These are phyloP conservation scores for Parmales sp. DNA, from an alignment of 108 stramenopile genomes.

Conservation along the genomic window DNA sequence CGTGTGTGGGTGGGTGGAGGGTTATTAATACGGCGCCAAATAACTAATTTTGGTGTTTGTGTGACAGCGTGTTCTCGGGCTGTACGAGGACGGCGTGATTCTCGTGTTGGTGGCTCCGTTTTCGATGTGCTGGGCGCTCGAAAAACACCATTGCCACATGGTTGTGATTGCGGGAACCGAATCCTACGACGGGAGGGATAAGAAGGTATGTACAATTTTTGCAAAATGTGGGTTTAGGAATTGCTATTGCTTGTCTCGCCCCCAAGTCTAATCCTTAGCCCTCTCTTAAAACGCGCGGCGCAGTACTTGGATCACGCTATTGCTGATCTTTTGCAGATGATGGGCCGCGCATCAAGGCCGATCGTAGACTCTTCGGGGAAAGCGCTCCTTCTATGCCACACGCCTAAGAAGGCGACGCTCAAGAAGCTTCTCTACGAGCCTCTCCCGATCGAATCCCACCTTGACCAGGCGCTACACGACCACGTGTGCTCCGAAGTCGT, in stretches of 20 bases:
- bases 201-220: too few relatives aligned
- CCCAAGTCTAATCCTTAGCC: too few relatives aligned
- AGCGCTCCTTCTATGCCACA: slow-evolving; percentile 82
- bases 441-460: slow-evolving; percentile 91
- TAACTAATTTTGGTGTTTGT: too few relatives aligned
- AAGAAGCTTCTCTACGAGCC: slow-evolving; percentile 90
- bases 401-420: slow-evolving; percentile 84
- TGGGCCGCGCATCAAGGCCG: slow-evolving; percentile 73
- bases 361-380: slow-evolving; percentile 55
- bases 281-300: slow-evolving; percentile 26
- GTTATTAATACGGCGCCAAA: too few relatives aligned
- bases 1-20: too few relatives aligned
- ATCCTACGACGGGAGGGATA: slow-evolving; percentile 82
- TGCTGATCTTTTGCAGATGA: slow-evolving; percentile 85
- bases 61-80: slow-evolving; percentile 52
- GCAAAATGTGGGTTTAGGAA: too few relatives aligned
- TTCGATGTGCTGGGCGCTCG: slow-evolving; percentile 75
- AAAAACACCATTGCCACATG: slow-evolving; percentile 46
- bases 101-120: slow-evolving; percentile 76
- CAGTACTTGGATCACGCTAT: slow-evolving; percentile 90
- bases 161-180: slow-evolving; percentile 95
- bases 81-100: slow-evolving; percentile 53
- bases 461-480: slow-evolving; percentile 91
- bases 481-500: slow-evolving; percentile 95
- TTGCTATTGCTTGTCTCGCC: not conserved